Base-by-base conservation (phyloP, 2,329 filamentous ascomycete genomes). In the Chalara sp. region DNA sequence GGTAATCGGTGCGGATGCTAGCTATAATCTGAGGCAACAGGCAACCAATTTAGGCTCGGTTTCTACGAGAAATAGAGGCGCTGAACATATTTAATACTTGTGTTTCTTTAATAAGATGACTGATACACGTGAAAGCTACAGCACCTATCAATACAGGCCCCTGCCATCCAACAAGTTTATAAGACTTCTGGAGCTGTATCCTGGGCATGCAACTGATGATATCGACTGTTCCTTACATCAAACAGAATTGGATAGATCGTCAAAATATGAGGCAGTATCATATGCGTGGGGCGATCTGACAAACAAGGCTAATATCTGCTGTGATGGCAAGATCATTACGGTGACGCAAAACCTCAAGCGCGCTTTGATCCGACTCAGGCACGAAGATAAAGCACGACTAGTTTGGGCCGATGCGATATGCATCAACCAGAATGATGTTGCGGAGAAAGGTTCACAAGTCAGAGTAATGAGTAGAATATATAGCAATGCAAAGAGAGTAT, bases 341-440 rank as follows among this genome's bases (percentile, higher is more conserved):
- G 42, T 52, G 33, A 52, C 50, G 39, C 37, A 29, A 41, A 49
- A 49, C 28, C 42, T 48, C 40, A 40, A 42, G 10, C 3, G 37
- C 41, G 50, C 50, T 6, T 44, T 52, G 32, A 40, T 40, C 21
- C 46, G 50, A 44, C 35, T 52, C 12, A 37, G 31, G 32, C 40
- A 50, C 39, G 37, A 47, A 43, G 51, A 53, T 13, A 49, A 40
- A 40, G 13, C 51, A 44, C 43, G 31, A 49, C 33, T 51, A 29
- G 6, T 59, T 28, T 62, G 57, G 58, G 56, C 53, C 32, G 60
- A 61, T 49, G 57, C 58, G 10, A 53, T 62, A 44, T 61, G 60
- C 46, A 61, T 62, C 33, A 59, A 63, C 47, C 60, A 63, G 45
- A 39, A 39, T 6, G 54, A 61, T 42, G 52, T 47, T 37, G 46